Percentiles rank a stretch among this genome's conserved stretches.
Evolutionary conservation across 352 stramenopile species (phyloP).

Genomic region (Phytophthora syringae): DNA sequence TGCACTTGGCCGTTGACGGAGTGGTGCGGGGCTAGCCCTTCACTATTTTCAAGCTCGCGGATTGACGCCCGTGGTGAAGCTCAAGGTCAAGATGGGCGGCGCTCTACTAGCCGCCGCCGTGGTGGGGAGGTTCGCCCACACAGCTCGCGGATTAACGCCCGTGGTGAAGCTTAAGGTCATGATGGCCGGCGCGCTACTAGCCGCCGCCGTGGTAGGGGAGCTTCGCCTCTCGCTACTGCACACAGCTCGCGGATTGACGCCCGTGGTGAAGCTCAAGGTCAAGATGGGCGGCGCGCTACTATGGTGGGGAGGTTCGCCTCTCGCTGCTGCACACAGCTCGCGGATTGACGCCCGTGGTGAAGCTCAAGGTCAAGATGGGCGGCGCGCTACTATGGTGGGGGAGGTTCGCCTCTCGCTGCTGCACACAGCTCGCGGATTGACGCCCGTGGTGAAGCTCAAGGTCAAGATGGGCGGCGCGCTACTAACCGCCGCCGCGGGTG

Average conservation of each 20-base stretch:
- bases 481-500: too few species aligned
- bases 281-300: too few species aligned
- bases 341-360: conserved; percentile 1
- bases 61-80: conserved; percentile 2
- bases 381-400: too few species aligned
- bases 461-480: background rate
- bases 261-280: conserved; percentile 1
- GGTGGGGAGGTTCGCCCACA: too few species aligned
- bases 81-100: background rate
- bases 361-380: background rate
- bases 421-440: background rate
- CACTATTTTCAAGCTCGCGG: background rate
- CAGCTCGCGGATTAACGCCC: background rate
- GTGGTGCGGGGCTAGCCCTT: background rate
- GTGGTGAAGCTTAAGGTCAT: background rate
- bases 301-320: too few species aligned
- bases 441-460: conserved; percentile 1
- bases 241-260: conserved; percentile 1
- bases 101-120: too few species aligned
- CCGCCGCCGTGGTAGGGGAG: too few species aligned
- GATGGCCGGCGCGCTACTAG: too few species aligned
- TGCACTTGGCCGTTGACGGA: background rate
- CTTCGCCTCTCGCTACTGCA: too few species aligned
- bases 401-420: too few species aligned
- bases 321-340: too few species aligned